Base-by-base conservation (phyloP, 2,329 filamentous ascomycete genomes). In the Diaporthe batatas region DNA sequence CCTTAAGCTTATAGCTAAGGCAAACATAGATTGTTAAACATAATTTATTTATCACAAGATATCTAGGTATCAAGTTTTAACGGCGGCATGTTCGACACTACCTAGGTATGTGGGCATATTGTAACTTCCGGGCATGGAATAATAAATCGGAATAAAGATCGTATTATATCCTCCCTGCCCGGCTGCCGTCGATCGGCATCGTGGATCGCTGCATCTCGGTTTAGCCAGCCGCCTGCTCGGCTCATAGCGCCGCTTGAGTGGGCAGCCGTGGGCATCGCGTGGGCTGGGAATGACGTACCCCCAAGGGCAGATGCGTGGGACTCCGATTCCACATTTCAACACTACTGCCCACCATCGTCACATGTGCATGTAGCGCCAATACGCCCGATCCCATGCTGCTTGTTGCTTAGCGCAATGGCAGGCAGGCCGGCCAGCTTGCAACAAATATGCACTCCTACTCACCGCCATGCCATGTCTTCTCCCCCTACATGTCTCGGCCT, bases 281-380 rank as follows among this genome's bases (percentile, higher is more conserved):
- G 62, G 62, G 44, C 62, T 65, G 62, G 47, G 32, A 67, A 67
- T 67, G 62, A 67, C 62, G 62, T 67, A 67, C 32, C 47, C 44
- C 3, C 34, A 23, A 14, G 29, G n/a, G 29, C 39, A 39, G 44
- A 32, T 53, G 47, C 62, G 36, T 51, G 47, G 29, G 44, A 53
- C 62, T 53, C 51, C 62, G 62, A 67, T 53, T 34, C 36, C 18
- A 36, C 36, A 16, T 39, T 34, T 51, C 62, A 67, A 67, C 62
- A 67, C 62, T 67, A 53, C 44, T 39, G 47, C 62, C 39, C 47
- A 12, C 47, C 62, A 67, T 67, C 62, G 62, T 67, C 47, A 67
- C 32, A 12, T 29, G 29, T 29, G 29, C 36, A 39, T 39, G 21
- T 67, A 16, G n/a, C 62, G 32, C 14, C 62, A n/a, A 67, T 8